These are phyloP conservation scores for Glycine tomentella DNA, from an alignment of 306 rosid genomes.

Conservation along the genomic window DNA sequence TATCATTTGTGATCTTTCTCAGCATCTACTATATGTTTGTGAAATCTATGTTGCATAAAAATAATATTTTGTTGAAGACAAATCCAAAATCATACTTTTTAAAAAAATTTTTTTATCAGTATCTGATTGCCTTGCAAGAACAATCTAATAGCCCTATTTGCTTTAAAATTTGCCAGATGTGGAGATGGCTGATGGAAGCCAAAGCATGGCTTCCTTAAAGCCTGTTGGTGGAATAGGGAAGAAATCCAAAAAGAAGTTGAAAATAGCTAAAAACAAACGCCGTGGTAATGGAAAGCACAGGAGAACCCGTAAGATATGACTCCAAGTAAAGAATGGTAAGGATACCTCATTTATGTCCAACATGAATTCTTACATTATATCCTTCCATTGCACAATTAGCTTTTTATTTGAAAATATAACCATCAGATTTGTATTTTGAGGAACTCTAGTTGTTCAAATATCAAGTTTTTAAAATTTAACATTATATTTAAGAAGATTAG, in stretches of 20 bases:
- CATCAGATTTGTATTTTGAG: no score
- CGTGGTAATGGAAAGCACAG: conserved; percentile 71
- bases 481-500: no score
- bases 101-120: not conserved
- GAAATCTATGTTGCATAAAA: not conserved
- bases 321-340: conserved; percentile 42
- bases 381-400: no score
- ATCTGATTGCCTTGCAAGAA: not conserved
- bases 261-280: conserved; percentile 76
- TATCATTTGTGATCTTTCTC: not conserved
- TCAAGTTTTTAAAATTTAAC: no score
- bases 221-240: conserved; percentile 79
- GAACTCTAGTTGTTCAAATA: no score
- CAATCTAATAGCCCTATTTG: conserved; percentile 1
- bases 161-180: conserved; percentile 55
- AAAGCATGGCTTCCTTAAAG: conserved; percentile 59
- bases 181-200: conserved; percentile 65
- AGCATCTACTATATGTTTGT: not conserved
- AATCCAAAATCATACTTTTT: not conserved
- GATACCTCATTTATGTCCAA: not conserved
- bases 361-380: no score
- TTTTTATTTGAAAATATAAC: no score
- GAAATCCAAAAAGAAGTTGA: conserved; percentile 71
- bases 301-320: conserved; percentile 66
- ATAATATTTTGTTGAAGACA: not conserved